Percentiles rank a stretch among this genome's conserved stretches.
These are phyloP conservation scores for Sphagnum tenellum DNA, from an alignment of 225 moss, liverwort and hornwort genomes.

Conservation along the genomic window DNA sequence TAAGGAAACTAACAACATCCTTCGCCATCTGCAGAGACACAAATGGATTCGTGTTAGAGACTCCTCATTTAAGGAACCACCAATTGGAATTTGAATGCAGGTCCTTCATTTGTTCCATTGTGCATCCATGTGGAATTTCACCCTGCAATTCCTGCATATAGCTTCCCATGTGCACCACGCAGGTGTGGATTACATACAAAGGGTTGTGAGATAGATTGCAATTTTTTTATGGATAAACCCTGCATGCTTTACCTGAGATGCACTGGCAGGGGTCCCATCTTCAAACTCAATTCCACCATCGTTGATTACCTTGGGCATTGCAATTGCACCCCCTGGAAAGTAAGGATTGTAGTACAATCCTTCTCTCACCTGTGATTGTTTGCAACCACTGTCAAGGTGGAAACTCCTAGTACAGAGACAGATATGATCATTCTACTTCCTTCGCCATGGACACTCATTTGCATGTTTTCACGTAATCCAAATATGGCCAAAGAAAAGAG, in stretches of 20 bases:
- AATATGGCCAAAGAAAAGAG: no score
- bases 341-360: constrained; percentile 41
- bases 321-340: constrained; percentile 35
- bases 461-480: no score
- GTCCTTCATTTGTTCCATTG: background rate
- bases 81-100: background rate
- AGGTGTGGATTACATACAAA: background rate
- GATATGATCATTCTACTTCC: no score
- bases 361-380: constrained; percentile 18
- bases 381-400: no score
- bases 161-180: background rate
- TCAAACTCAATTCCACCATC: constrained; percentile 31
- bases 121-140: no score
- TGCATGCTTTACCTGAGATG: constrained; percentile 22
- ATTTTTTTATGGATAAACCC: background rate
- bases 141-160: background rate
- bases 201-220: background rate
- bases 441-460: no score
- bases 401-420: no score
- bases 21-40: constrained; percentile 53
- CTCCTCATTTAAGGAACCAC: background rate
- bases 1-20: constrained; percentile 66
- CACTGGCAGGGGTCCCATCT: constrained; percentile 33
- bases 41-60: background rate
- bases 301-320: constrained; percentile 39